phyloP scores from a whole-genome alignment of 495 filamentous ascomycete genomes.

The Hypoxylon lenormandii region DNA sequence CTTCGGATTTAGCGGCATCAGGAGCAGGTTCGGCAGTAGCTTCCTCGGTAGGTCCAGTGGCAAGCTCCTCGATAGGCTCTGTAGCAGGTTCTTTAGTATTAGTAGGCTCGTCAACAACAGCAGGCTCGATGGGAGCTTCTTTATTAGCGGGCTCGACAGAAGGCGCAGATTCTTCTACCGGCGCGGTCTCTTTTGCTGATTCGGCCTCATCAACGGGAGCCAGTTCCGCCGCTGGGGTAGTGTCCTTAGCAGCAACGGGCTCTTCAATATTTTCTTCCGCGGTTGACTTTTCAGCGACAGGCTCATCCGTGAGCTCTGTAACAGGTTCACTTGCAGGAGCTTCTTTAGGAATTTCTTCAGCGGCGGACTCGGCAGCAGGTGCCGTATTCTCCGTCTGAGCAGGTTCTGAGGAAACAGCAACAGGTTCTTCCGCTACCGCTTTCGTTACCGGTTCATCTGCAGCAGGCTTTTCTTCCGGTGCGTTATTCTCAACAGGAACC shows the following conservation, averaged over 20 bases:
- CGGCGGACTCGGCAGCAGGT: constrained; percentile 12
- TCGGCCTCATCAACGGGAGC: background rate
- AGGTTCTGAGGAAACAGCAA: constrained; percentile 12
- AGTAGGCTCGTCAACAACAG: constrained; percentile 13
- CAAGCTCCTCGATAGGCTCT: constrained; percentile 20
- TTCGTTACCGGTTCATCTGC: constrained; percentile 26
- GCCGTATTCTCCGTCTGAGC: constrained; percentile 11
- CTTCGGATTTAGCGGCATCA: constrained; percentile 29
- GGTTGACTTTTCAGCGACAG: constrained; percentile 18
- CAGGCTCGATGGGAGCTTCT: background rate
- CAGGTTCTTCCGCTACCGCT: constrained; percentile 19
- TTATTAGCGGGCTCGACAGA: background rate
- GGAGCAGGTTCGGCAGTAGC: constrained; percentile 25
- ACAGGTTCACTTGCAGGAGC: background rate
- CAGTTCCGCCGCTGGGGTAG: too few species aligned
- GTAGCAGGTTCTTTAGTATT: constrained; percentile 18
- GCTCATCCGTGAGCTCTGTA: background rate
- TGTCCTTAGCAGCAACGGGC: too few species aligned
- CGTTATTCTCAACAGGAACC: background rate
- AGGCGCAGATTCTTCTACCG: constrained; percentile 1
- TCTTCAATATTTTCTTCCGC: background rate
- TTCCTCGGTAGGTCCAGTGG: constrained; percentile 20
- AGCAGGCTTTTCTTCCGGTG: constrained; percentile 1
- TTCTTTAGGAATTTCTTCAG: constrained; percentile 24
- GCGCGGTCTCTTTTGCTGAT: constrained; percentile 4